These are phyloP conservation scores for Miamiensis avidus DNA, from an alignment of 169 alveolate species.

Conservation along the genomic window DNA sequence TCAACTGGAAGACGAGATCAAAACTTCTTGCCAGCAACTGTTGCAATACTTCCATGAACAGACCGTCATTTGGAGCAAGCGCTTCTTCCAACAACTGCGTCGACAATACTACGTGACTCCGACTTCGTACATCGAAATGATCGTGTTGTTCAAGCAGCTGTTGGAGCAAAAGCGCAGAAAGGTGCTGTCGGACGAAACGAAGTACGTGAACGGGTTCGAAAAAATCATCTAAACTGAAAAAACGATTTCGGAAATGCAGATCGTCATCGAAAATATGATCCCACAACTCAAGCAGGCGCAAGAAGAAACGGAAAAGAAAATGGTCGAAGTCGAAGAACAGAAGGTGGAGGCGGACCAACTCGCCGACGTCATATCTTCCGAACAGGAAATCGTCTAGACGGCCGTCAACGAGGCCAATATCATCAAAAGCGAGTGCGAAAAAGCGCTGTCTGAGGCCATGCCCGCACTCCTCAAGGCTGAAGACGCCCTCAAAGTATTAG, in stretches of 20 bases:
- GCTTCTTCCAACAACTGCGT: slow-evolving; percentile 55
- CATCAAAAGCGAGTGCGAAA: slow-evolving; percentile 90
- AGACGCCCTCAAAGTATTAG: slow-evolving; percentile 82
- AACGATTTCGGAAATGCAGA: slow-evolving; percentile 87
- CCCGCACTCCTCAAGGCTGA: slow-evolving; percentile 86
- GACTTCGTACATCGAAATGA: slow-evolving; percentile 82
- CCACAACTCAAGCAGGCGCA: slow-evolving; percentile 83
- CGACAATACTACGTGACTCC: slow-evolving; percentile 73
- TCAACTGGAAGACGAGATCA: slow-evolving; percentile 78
- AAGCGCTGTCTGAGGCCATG: slow-evolving; percentile 85
- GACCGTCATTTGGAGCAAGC: slow-evolving; percentile 52
- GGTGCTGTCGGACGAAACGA: slow-evolving; percentile 80
- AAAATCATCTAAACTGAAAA: slow-evolving; percentile 85
- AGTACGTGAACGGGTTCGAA: slow-evolving; percentile 85
- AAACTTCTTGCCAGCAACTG: slow-evolving; percentile 73
- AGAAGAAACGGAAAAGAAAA: slow-evolving; percentile 72
- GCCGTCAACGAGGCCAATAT: slow-evolving; percentile 83
- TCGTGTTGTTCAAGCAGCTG: slow-evolving; percentile 87
- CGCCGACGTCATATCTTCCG: slow-evolving; percentile 81
- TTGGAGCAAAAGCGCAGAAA: slow-evolving; percentile 86
- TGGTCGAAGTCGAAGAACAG: slow-evolving; percentile 69
- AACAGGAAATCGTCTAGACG: slow-evolving; percentile 83
- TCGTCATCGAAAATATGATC: slow-evolving; percentile 82
- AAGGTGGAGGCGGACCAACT: slow-evolving; percentile 85
- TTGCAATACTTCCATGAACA: slow-evolving; percentile 67